Base-by-base conservation (phyloP, 208 protist genomes). In the Acanthamoeba castellanii region DNA sequence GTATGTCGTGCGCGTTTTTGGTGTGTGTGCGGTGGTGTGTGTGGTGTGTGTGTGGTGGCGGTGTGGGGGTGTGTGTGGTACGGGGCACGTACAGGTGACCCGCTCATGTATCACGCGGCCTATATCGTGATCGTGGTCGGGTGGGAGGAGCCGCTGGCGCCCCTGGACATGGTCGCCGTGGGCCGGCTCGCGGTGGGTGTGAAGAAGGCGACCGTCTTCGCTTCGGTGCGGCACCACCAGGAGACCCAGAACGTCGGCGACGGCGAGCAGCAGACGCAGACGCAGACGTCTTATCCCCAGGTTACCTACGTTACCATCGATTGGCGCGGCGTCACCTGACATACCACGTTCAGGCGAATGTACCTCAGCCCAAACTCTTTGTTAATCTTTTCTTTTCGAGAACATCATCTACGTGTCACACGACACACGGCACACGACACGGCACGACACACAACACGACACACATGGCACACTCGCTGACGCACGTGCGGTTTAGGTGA, bases 191-290 rank as follows among this genome's bases (percentile, higher is more conserved):
- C 59, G 2, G 85, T 74, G n/a, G 64, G 37, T 27, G 85, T 92
- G 57, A 92, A 92, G 85, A 92, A 92, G 42, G 18, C 85, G 8
- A 92, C 64, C 37, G 85, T 92, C 30, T 74, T 92, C 25, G 85
- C 85, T 7, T 92, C 85, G 37, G 61, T 92, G 32, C 82, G 1
- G 32, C 76, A 4, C n/a, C 50, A 16, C 2, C 11, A n/a, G 30
- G 14, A 8, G 8, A 1, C 11, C 5, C 74, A 8, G 42, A 42
- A 7, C 74, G 32, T 3, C 18, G 27, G 37, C 14, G 37, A 50
- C 5, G 64, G 5, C 9, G 37, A 50, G 2, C 9, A 81, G 34
- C 2, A 37, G 27, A 14, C 30, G 20, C 27, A 42, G 34, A 20
- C 0, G 76, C n/a, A 85, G 22, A 57, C 25, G 20, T 82, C 72